Conservation (phyloP, 495 filamentous ascomycete genomes). For the Trichocladium uniseriatum region DNA sequence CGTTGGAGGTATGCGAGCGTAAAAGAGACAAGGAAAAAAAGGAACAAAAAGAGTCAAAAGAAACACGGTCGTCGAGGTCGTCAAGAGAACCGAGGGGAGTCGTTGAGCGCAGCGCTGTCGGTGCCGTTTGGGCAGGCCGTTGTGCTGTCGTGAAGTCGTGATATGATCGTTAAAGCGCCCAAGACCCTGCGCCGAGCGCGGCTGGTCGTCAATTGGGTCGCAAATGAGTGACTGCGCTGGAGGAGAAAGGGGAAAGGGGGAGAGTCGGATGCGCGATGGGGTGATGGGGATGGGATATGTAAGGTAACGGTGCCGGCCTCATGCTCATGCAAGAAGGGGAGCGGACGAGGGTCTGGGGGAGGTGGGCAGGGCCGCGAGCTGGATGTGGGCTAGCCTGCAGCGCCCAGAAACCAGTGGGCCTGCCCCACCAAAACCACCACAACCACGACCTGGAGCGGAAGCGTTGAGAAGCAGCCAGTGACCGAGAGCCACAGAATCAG, state of each 20-base stretch:
- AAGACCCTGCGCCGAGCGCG: slow-evolving; percentile 27
- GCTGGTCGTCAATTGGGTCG: slow-evolving; percentile 22
- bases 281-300: slow-evolving; percentile 19
- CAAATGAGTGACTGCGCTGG: slow-evolving; percentile 30
- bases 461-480: slow-evolving; percentile 12
- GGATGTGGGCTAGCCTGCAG: slow-evolving; percentile 1
- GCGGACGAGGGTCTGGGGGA: neutral
- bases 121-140: neutral
- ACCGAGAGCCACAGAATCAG: slow-evolving; percentile 13
- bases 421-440: slow-evolving; percentile 17
- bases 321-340: slow-evolving; percentile 8
- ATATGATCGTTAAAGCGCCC: slow-evolving; percentile 4
- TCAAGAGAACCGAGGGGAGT: neutral
- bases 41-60: neutral
- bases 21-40: neutral
- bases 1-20: neutral
- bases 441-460: neutral
- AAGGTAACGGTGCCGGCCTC: slow-evolving; percentile 13
- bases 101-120: slow-evolving; percentile 8
- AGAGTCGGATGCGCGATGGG: slow-evolving; percentile 17
- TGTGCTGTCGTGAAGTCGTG: slow-evolving; percentile 10
- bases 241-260: slow-evolving; percentile 18
- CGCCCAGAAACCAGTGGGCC: neutral
- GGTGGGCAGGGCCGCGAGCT: neutral
- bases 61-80: slow-evolving; percentile 9